Conservation (phyloP, 2,329 filamentous ascomycete species). For the Colletotrichum lini region DNA sequence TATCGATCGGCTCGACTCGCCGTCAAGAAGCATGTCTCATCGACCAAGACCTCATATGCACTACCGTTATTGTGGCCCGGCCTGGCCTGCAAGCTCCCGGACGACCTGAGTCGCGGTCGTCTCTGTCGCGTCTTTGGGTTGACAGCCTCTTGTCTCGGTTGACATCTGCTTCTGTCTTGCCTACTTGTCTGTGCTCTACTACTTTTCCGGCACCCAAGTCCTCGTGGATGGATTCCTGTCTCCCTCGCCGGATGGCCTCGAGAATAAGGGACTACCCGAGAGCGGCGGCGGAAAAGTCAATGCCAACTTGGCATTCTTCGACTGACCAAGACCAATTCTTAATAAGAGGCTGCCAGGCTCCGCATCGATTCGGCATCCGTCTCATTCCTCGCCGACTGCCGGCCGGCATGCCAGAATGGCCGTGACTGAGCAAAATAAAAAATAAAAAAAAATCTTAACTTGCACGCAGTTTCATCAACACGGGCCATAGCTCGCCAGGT, state of each 20-base stretch:
- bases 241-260: not conserved
- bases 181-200: slow-evolving; percentile 21
- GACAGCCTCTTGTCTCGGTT: slow-evolving; percentile 29
- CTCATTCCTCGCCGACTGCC: slow-evolving; percentile 23
- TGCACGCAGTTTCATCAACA: slow-evolving; percentile 11
- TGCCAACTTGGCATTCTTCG: slow-evolving; percentile 15
- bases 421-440: slow-evolving; percentile 21
- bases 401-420: slow-evolving; percentile 2
- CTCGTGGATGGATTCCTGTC: not conserved
- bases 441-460: slow-evolving; percentile 7
- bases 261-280: slow-evolving; percentile 15
- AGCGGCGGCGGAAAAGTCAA: slow-evolving; percentile 5
- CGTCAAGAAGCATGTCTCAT: slow-evolving; percentile 13
- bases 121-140: slow-evolving; percentile 24
- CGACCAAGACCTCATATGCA: slow-evolving; percentile 33
- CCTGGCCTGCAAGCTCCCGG: slow-evolving; percentile 24
- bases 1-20: slow-evolving; percentile 11
- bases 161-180: slow-evolving; percentile 13
- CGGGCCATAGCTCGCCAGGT: slow-evolving; percentile 11
- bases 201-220: not conserved
- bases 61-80: slow-evolving; percentile 30
- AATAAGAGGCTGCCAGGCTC: not conserved
- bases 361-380: not conserved
- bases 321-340: slow-evolving; percentile 2
- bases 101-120: slow-evolving; percentile 32